These are phyloP conservation scores for Cutaneotrichosporon dermatis DNA, from an alignment of 1,284 basidiomycete species.

Conservation along the genomic window DNA sequence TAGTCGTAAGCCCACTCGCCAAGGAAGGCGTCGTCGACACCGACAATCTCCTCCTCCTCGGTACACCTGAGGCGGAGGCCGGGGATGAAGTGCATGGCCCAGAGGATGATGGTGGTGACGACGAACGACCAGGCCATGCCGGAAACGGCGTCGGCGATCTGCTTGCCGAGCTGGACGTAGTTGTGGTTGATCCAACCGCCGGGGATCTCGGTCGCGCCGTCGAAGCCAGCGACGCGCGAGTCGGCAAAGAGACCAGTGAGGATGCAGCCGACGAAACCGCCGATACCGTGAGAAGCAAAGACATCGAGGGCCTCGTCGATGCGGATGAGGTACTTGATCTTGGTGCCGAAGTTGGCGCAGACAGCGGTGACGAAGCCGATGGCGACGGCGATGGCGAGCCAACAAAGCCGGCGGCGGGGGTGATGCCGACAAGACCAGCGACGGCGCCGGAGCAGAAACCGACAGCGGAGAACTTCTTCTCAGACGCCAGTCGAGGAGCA, in stretches of 20 bases:
- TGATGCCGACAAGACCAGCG: constrained; percentile 76
- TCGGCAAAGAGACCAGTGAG: constrained; percentile 83
- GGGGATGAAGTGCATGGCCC: constrained; percentile 90
- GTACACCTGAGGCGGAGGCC: constrained; percentile 69
- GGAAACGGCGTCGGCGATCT: constrained; percentile 54
- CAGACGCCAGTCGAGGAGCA: constrained; percentile 87
- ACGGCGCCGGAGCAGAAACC: constrained; percentile 96
- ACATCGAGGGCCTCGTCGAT: constrained; percentile 69
- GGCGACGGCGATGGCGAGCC: constrained; percentile 72
- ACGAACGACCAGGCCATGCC: constrained; percentile 75
- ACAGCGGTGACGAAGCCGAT: constrained; percentile 83
- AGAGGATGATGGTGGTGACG: constrained; percentile 79
- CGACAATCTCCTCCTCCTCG: constrained; percentile 84
- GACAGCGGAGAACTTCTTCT: constrained; percentile 87
- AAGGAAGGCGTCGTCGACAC: constrained; percentile 89
- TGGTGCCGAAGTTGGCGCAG: constrained; percentile 87
- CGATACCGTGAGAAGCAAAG: constrained; percentile 84
- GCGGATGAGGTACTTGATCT: constrained; percentile 64
- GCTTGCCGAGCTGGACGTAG: constrained; percentile 72
- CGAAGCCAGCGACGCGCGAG: constrained; percentile 72
- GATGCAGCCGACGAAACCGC: constrained; percentile 69
- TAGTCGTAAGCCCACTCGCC: constrained; percentile 94
- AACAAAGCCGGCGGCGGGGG: constrained; percentile 84
- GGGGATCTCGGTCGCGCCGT: constrained; percentile 66
- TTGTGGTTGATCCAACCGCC: constrained; percentile 87